phyloP scores from a whole-genome alignment of 2,329 filamentous ascomycete genomes.

The Cyclaneusma minus region DNA sequence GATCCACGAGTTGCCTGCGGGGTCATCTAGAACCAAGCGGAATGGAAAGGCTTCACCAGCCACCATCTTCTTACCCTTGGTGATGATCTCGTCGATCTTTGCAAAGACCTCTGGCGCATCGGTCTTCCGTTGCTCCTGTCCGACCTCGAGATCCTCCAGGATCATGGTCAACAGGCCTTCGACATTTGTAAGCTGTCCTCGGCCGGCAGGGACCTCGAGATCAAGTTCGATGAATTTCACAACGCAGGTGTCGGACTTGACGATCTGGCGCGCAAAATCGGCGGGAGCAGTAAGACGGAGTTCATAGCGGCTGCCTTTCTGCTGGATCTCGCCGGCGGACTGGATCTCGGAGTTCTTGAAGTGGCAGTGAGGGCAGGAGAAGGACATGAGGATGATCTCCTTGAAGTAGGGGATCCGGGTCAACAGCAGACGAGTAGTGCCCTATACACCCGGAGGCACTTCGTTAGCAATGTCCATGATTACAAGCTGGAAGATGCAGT shows the following conservation, averaged over 20 bases:
- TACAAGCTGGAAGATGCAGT: neutral
- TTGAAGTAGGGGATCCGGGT: constrained; percentile 94
- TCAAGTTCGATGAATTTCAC: constrained; percentile 86
- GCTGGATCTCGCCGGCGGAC: constrained; percentile 80
- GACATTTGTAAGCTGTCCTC: constrained; percentile 84
- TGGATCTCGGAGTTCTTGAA: constrained; percentile 91
- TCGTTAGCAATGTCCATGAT: constrained; percentile 1
- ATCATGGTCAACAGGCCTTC: constrained; percentile 74
- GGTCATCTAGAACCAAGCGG: constrained; percentile 75
- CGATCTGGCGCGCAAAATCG: constrained; percentile 74
- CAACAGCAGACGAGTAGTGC: constrained; percentile 70
- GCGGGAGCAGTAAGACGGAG: constrained; percentile 56
- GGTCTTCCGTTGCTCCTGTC: constrained; percentile 69
- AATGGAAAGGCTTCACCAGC: constrained; percentile 71
- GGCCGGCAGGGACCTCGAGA: constrained; percentile 80
- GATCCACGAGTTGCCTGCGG: constrained; percentile 92
- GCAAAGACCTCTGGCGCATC: constrained; percentile 62
- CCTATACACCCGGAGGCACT: constrained; percentile 30
- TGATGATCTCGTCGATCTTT: constrained; percentile 65
- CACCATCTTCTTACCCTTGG: constrained; percentile 62
- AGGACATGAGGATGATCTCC: constrained; percentile 95
- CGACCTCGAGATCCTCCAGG: constrained; percentile 63
- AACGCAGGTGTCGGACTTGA: constrained; percentile 78
- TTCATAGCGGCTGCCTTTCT: constrained; percentile 72
- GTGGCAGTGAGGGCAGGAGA: constrained; percentile 77